Evolutionary conservation across 768 basidiomycete genomes (phyloP).

Genomic region (Boletus speciosus): DNA sequence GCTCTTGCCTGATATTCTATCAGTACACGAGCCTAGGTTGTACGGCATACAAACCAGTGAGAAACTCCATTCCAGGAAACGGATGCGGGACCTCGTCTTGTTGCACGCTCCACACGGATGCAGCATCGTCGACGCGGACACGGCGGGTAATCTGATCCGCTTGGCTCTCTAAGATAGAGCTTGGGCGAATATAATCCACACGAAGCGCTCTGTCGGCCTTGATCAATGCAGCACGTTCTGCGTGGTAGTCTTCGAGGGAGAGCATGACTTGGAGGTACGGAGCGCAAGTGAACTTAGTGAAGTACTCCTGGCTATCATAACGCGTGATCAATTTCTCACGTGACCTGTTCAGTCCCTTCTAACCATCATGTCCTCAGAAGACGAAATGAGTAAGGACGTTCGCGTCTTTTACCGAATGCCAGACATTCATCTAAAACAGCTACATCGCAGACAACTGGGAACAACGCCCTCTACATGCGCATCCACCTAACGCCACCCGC

Average conservation of each 20-base stretch:
- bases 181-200: constrained; percentile 38
- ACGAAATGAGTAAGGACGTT: constrained; percentile 29
- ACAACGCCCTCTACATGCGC: constrained; percentile 3
- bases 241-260: constrained; percentile 19
- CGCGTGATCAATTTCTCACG: not conserved
- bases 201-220: constrained; percentile 47
- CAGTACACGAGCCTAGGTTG: not conserved
- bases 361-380: constrained; percentile 31
- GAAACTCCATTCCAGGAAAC: constrained; percentile 77
- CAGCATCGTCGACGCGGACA: constrained; percentile 53
- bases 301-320: not conserved
- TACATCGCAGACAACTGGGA: constrained; percentile 23
- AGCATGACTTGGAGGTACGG: not conserved
- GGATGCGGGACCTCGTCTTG: constrained; percentile 53
- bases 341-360: constrained; percentile 2
- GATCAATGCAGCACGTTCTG: constrained; percentile 31
- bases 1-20: constrained; percentile 38
- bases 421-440: constrained; percentile 26
- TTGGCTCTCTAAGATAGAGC: constrained; percentile 38
- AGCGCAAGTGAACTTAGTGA: not conserved
- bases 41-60: constrained; percentile 49
- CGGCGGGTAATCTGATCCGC: constrained; percentile 57
- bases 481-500: constrained; percentile 11
- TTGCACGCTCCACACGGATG: constrained; percentile 56
- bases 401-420: not conserved